Evolutionary conservation across 2,329 filamentous ascomycete genomes (phyloP).

Genomic region (Chaetomium globosum): DNA sequence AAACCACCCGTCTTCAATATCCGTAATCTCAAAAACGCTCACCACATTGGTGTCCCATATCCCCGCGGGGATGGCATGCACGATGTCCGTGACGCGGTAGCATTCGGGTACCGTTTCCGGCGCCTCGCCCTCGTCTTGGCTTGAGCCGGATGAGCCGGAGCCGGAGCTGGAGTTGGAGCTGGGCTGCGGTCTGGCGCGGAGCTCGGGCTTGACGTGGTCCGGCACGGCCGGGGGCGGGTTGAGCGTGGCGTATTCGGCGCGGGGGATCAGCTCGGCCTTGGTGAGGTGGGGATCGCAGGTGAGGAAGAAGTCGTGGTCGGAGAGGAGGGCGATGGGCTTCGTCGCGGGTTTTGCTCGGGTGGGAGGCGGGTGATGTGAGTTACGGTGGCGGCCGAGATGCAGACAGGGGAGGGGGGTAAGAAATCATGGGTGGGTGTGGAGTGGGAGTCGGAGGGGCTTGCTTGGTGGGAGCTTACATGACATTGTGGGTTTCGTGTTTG

Average conservation of each 20-base stretch:
- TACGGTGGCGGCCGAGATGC: slow-evolving; percentile 50
- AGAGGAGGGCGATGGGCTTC: slow-evolving; percentile 52
- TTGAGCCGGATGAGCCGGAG: too few relatives aligned
- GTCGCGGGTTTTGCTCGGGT: slow-evolving; percentile 39
- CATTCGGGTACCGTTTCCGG: slow-evolving; percentile 29
- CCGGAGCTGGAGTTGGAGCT: slow-evolving; percentile 24
- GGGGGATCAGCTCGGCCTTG: slow-evolving; percentile 46
- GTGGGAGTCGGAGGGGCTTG: background rate
- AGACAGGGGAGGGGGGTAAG: slow-evolving; percentile 39
- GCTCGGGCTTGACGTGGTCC: slow-evolving; percentile 37
- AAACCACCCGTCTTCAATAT: slow-evolving; percentile 54
- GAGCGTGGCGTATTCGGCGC: slow-evolving; percentile 20
- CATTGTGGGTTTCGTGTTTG: slow-evolving; percentile 14
- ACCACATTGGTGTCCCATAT: slow-evolving; percentile 59
- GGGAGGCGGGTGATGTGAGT: slow-evolving; percentile 51
- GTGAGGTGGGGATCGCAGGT: slow-evolving; percentile 56
- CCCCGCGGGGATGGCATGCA: slow-evolving; percentile 57
- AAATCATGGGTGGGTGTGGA: background rate
- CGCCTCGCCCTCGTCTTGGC: slow-evolving; percentile 31
- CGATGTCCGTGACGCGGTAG: slow-evolving; percentile 54
- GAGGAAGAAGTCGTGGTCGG: slow-evolving; percentile 57
- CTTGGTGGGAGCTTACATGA: slow-evolving; percentile 24
- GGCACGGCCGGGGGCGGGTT: slow-evolving; percentile 33
- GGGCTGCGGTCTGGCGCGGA: slow-evolving; percentile 23
- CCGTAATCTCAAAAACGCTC: slow-evolving; percentile 58